These are phyloP conservation scores for Oryza longistaminata DNA, from an alignment of 176 grass and related monocot species.

Conservation along the genomic window DNA sequence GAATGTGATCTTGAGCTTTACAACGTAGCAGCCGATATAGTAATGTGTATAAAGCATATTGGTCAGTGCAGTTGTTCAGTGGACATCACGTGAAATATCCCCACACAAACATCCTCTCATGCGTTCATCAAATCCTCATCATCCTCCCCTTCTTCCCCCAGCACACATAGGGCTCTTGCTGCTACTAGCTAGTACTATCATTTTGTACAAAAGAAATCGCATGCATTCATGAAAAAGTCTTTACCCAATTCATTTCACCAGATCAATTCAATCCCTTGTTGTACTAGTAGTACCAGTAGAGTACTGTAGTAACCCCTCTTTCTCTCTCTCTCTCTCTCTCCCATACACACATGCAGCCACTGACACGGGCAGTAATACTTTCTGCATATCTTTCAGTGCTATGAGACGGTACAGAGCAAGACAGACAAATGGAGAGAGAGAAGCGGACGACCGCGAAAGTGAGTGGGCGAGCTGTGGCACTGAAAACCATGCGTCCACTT, in stretches of 20 bases:
- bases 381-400: conserved; percentile 53
- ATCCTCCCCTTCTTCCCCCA: neutral
- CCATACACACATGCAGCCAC: conserved; percentile 10
- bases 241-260: neutral
- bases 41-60: conserved; percentile 32
- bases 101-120: neutral
- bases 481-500: neutral
- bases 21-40: conserved; percentile 12
- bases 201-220: neutral
- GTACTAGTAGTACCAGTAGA: neutral
- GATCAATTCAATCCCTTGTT: neutral
- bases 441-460: neutral
- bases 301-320: neutral
- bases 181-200: neutral
- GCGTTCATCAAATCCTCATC: neutral
- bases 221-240: conserved; percentile 6
- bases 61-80: neutral
- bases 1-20: neutral
- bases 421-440: neutral
- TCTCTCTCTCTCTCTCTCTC: neutral
- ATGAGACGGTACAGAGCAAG: neutral
- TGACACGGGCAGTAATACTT: conserved; percentile 44
- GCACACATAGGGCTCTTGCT: neutral
- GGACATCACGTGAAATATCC: conserved; percentile 27
- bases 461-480: neutral